These are phyloP conservation scores for Pichia sp. DNA, from an alignment of 1,139 yeast species.

Conservation along the genomic window DNA sequence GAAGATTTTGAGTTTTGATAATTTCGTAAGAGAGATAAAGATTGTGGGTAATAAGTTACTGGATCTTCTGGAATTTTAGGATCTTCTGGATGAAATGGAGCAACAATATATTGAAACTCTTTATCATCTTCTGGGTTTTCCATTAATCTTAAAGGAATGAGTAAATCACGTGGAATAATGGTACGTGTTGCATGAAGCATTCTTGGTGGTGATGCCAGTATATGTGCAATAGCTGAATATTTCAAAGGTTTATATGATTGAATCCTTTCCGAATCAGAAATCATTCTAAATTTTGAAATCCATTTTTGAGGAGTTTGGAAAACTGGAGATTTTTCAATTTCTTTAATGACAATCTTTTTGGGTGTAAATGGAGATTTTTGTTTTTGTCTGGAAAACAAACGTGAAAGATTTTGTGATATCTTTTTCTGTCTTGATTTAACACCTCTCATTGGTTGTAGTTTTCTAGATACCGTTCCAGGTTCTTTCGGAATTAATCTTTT, in stretches of 20 bases:
- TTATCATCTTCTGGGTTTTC: slow-evolving; percentile 9
- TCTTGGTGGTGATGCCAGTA: slow-evolving; percentile 23
- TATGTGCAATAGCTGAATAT: slow-evolving; percentile 18
- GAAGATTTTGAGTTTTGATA: background rate
- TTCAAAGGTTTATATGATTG: slow-evolving; percentile 20
- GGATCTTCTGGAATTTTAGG: slow-evolving; percentile 11
- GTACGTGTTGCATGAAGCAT: slow-evolving; percentile 19
- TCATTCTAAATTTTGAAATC: slow-evolving; percentile 16
- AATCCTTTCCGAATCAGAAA: slow-evolving; percentile 15
- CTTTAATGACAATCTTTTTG: background rate
- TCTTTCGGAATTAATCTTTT: too few relatives aligned
- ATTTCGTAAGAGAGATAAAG: background rate
- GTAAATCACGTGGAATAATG: slow-evolving; percentile 24
- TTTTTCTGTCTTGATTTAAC: background rate
- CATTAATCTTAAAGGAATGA: slow-evolving; percentile 20
- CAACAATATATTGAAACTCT: slow-evolving; percentile 5
- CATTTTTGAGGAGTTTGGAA: slow-evolving; percentile 24
- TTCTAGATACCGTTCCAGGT: too few relatives aligned
- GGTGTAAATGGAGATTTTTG: background rate
- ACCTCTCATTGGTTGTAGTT: background rate
- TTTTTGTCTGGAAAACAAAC: background rate
- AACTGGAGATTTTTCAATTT: slow-evolving; percentile 16
- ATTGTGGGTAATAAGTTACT: slow-evolving; percentile 10
- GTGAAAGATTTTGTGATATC: background rate
- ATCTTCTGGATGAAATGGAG: slow-evolving; percentile 11